Conservation (phyloP, 2,329 filamentous ascomycete genomes). For the Aspergillus carbonarius region DNA sequence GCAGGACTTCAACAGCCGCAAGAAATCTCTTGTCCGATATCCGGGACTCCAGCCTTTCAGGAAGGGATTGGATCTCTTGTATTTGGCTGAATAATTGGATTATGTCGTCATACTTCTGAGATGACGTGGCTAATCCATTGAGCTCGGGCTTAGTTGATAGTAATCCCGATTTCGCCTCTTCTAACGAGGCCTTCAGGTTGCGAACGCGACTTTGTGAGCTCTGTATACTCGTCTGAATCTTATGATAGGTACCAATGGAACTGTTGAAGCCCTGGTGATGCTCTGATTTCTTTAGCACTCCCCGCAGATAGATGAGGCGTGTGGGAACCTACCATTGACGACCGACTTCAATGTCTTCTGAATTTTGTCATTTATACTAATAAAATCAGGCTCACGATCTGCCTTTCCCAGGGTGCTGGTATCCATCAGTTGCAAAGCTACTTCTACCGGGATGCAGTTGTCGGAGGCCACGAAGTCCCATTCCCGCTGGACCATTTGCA, state of each 20-base stretch:
- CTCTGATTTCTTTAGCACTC: slow-evolving; percentile 51
- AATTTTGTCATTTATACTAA: slow-evolving; percentile 80
- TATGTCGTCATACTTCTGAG: slow-evolving; percentile 87
- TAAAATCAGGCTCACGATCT: slow-evolving; percentile 81
- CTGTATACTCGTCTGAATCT: slow-evolving; percentile 92
- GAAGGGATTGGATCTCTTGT: slow-evolving; percentile 83
- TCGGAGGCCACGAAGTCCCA: slow-evolving; percentile 91
- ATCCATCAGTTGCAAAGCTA: slow-evolving; percentile 93
- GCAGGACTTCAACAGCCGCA: slow-evolving; percentile 86
- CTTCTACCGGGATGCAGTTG: slow-evolving; percentile 87
- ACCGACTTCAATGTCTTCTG: slow-evolving; percentile 90
- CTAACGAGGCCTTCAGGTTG: slow-evolving; percentile 76
- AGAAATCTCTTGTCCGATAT: slow-evolving; percentile 97
- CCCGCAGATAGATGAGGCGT: too few species aligned
- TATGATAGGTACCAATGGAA: slow-evolving; percentile 98
- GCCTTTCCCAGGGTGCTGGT: slow-evolving; percentile 89
- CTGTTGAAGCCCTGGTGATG: slow-evolving; percentile 99
- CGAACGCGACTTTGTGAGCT: slow-evolving; percentile 83
- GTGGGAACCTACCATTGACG: slow-evolving; percentile 63
- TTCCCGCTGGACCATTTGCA: slow-evolving; percentile 80
- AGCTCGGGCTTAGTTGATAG: slow-evolving; percentile 86
- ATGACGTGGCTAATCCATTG: slow-evolving; percentile 81
- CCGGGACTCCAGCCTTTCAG: slow-evolving; percentile 86
- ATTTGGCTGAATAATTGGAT: slow-evolving; percentile 79
- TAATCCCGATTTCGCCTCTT: slow-evolving; percentile 75